These are phyloP conservation scores for Rhodotorula diobovata DNA, from an alignment of 768 basidiomycete species.

Conservation along the genomic window DNA sequence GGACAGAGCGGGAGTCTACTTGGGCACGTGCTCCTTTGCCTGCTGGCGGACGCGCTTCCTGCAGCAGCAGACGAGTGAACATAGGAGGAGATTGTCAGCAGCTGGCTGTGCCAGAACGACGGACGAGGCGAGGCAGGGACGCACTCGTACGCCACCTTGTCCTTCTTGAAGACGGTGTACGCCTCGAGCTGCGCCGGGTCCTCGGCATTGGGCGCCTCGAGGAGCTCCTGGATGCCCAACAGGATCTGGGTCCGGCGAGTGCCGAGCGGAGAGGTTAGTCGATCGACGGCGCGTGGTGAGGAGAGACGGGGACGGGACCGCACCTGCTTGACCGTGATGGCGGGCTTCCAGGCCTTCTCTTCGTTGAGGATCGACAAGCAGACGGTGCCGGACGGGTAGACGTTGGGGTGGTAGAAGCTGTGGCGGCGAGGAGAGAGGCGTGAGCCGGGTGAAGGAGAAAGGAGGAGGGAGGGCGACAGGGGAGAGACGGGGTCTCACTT, in stretches of 20 bases:
- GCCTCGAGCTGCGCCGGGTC: conserved; percentile 99
- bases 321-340: conserved; percentile 98
- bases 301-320: conserved; percentile 22
- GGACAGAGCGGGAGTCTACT: conserved; percentile 54
- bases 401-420: conserved; percentile 11
- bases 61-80: not conserved
- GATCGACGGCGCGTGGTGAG: too few relatives aligned
- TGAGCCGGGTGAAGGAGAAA: not conserved
- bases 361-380: conserved; percentile 97
- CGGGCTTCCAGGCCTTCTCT: conserved; percentile 98
- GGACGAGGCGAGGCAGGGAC: conserved; percentile 48
- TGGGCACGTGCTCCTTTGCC: conserved; percentile 83
- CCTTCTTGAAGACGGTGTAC: conserved; percentile 98
- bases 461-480: not conserved
- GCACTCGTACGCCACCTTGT: conserved; percentile 81
- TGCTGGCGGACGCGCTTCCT: conserved; percentile 78
- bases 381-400: conserved; percentile 93
- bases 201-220: conserved; percentile 91
- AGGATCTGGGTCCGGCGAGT: conserved; percentile 61
- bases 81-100: not conserved
- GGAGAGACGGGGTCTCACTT: not conserved
- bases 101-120: too few relatives aligned
- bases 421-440: not conserved
- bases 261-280: not conserved
- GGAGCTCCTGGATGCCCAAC: conserved; percentile 88